These are phyloP conservation scores for Pterocarpus santalinus DNA, from an alignment of 306 rosid genomes.

Conservation along the genomic window DNA sequence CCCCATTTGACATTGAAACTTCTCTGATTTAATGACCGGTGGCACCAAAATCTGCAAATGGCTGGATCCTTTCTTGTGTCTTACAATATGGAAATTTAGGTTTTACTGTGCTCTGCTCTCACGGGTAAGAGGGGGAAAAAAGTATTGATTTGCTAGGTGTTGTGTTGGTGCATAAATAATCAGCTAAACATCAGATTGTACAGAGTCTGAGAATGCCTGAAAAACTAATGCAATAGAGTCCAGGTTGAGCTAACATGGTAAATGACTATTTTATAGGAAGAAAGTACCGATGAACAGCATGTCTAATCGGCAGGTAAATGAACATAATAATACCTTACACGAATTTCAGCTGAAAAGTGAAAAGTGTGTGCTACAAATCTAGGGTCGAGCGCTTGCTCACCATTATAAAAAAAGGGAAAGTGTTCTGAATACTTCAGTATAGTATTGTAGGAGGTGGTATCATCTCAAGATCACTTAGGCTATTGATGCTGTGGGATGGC, in stretches of 20 bases:
- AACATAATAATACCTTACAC: background rate
- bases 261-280: background rate
- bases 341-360: slow-evolving; percentile 7
- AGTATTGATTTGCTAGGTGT: slow-evolving; percentile 12
- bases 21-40: slow-evolving; percentile 33
- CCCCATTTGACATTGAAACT: background rate
- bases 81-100: background rate
- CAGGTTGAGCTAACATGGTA: slow-evolving; percentile 30
- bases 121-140: background rate
- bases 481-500: slow-evolving; percentile 7
- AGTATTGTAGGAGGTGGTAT: background rate
- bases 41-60: background rate
- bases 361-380: background rate
- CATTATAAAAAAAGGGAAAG: background rate
- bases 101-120: background rate
- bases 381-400: background rate
- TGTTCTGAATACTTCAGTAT: background rate
- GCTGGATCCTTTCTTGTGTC: background rate
- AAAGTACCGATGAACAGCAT: background rate
- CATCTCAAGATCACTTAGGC: background rate
- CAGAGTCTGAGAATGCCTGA: background rate
- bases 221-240: slow-evolving; percentile 14
- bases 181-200: background rate
- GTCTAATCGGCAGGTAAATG: slow-evolving; percentile 1
- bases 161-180: background rate